Base-by-base conservation (phyloP, 257 asterid species). In the Solanum peruvianum region DNA sequence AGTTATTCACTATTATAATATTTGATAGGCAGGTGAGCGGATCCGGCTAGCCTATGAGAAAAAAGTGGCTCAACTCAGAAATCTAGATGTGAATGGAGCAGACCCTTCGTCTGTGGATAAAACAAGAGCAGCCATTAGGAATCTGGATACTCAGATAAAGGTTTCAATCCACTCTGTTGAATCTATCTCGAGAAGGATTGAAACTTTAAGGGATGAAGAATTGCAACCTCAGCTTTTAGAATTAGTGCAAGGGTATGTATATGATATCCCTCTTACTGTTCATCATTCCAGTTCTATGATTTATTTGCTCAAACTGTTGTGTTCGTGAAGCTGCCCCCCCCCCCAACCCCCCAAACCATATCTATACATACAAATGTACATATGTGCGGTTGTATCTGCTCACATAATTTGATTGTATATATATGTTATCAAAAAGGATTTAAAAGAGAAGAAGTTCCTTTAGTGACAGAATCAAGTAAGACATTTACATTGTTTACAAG, bases 111-210 rank as follows among this genome's bases (percentile, higher is more conserved):
- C 90, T 47, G 91, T 92, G 10, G 93, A 93, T 60, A 97, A 94
- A 92, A 94, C 96, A 44, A 94, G 96, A 89, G 90, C 94, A 85
- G 89, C 95, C 87, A 91, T 95, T 67, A 89, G 96, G 90, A 95
- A 92, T 86, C 92, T 97, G 86, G 91, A 94, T 31, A 96, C 99
- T 33, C 95, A 92, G 88, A 94, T 97, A 77, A 97, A 97, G 91
- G 98, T 97, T 89, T 97, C 99, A 35, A 90, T 97, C 77, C 99
- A 97, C 88, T 91, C 98, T 9, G 98, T 96, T 75, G 98, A 97
- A 92, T 95, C 98, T 85, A 87, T 96, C 90, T 97, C 99, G 20
- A 95, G 91, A 93, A 92, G 98, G 92, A 97, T 97, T 66, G 99
- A 95, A 88, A 93, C 97, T 41, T 87, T 97, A 87, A 87, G 99